Evolutionary conservation across 2,329 filamentous ascomycete genomes (phyloP).

Genomic region (Pseudogymnoascus sp.): DNA sequence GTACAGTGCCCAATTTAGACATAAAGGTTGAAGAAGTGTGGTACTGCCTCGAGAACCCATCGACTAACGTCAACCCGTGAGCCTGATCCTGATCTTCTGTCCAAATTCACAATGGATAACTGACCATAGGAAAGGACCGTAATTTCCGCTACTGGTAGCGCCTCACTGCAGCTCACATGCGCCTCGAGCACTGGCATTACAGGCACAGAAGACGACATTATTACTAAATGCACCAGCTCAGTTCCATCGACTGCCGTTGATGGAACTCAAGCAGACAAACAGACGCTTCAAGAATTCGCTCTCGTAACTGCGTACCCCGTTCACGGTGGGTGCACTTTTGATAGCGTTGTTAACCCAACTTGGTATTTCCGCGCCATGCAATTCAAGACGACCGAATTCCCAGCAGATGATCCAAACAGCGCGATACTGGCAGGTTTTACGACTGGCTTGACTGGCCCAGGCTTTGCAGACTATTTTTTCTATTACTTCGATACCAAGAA

Average conservation of each 20-base stretch:
- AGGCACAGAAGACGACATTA: not conserved
- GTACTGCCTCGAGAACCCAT: not conserved
- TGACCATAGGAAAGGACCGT: not conserved
- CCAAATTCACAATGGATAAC: not conserved
- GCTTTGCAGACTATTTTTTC: not conserved
- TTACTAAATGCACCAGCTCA: not conserved
- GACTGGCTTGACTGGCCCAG: not conserved
- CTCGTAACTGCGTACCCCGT: not conserved
- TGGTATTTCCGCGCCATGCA: not conserved
- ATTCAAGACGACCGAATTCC: not conserved
- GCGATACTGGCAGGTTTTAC: not conserved
- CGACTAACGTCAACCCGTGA: not conserved
- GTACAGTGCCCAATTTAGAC: not conserved
- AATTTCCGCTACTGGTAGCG: not conserved
- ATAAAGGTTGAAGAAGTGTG: constrained; percentile 1
- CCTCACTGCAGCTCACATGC: not conserved
- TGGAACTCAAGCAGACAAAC: not conserved
- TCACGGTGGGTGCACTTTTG: not conserved
- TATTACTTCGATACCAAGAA: not conserved
- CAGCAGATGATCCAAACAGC: not conserved
- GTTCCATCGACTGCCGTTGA: not conserved
- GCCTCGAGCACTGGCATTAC: not conserved
- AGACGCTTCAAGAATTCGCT: not conserved
- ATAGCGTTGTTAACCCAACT: not conserved
- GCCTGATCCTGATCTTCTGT: not conserved